Percentiles rank a stretch among this genome's conserved stretches.
Evolutionary conservation across 352 stramenopile genomes (phyloP).

Genomic region (Globisporangium canariense): DNA sequence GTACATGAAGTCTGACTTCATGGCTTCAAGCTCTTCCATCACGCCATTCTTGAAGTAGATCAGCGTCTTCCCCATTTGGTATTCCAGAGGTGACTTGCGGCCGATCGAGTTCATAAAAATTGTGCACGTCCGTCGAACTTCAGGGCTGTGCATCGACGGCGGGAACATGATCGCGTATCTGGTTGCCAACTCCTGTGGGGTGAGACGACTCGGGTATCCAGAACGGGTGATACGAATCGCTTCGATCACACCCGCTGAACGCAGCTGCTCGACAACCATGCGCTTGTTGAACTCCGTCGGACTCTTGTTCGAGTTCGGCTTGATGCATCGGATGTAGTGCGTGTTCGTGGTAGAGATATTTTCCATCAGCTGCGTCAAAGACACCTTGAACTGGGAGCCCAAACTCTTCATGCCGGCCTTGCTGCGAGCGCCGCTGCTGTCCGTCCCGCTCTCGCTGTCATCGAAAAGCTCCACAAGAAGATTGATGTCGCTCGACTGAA

Average conservation of each 20-base stretch:
- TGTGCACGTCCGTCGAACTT: conserved; percentile 70
- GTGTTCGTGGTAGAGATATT: conserved; percentile 83
- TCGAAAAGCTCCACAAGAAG: conserved; percentile 77
- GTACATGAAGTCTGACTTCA: conserved; percentile 92
- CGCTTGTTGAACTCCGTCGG: conserved; percentile 85
- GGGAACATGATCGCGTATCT: conserved; percentile 89
- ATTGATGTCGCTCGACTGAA: conserved; percentile 65
- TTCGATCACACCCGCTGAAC: conserved; percentile 90
- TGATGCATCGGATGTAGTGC: conserved; percentile 89
- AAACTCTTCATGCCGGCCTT: conserved; percentile 75
- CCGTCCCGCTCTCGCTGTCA: conserved; percentile 39
- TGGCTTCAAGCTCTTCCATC: conserved; percentile 92
- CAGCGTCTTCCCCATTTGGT: conserved; percentile 92
- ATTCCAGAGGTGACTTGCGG: conserved; percentile 81
- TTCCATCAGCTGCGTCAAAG: conserved; percentile 79
- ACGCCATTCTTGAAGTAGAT: conserved; percentile 96
- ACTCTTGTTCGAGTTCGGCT: conserved; percentile 87
- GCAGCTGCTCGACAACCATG: conserved; percentile 90
- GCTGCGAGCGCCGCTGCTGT: conserved; percentile 34
- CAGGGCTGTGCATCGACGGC: conserved; percentile 80
- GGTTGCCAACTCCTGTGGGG: conserved; percentile 71
- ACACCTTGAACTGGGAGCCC: conserved; percentile 84
- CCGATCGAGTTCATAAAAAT: conserved; percentile 83
- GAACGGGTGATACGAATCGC: conserved; percentile 90
- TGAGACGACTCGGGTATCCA: conserved; percentile 91